These are phyloP conservation scores for Schizophyllum amplum DNA, from an alignment of 1,284 basidiomycete genomes.

Conservation along the genomic window DNA sequence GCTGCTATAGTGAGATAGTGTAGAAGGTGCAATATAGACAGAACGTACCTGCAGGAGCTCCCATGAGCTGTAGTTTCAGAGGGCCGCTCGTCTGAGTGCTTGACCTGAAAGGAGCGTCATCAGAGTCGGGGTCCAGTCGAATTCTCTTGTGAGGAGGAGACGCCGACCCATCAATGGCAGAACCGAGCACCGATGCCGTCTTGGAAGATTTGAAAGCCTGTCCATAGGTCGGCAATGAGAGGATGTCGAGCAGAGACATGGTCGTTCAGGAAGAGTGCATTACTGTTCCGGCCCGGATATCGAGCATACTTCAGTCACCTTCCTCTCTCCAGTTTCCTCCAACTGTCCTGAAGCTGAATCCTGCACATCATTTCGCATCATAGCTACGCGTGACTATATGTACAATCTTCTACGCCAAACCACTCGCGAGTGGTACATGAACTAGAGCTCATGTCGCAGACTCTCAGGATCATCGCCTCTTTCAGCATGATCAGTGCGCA, in stretches of 20 bases:
- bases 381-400: too few relatives aligned
- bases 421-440: too few relatives aligned
- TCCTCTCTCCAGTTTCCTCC: too few relatives aligned
- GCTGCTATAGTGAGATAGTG: not conserved
- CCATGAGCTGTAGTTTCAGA: slow-evolving; percentile 36
- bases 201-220: not conserved
- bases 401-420: too few relatives aligned
- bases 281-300: not conserved
- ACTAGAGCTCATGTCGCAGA: too few relatives aligned
- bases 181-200: slow-evolving; percentile 1
- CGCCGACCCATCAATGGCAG: slow-evolving; percentile 28
- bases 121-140: slow-evolving; percentile 53
- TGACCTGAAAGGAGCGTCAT: slow-evolving; percentile 51
- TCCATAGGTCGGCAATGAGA: not conserved
- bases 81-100: slow-evolving; percentile 33
- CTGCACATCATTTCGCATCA: too few relatives aligned
- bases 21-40: not conserved
- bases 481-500: too few relatives aligned
- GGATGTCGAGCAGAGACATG: not conserved
- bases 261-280: not conserved
- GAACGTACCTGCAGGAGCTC: slow-evolving; percentile 29
- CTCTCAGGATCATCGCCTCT: too few relatives aligned
- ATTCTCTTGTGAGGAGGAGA: slow-evolving; percentile 60
- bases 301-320: too few relatives aligned
- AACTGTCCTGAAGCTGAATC: too few relatives aligned